Conservation (phyloP, 495 filamentous ascomycete genomes). For the Clavariopsis aquatica region DNA sequence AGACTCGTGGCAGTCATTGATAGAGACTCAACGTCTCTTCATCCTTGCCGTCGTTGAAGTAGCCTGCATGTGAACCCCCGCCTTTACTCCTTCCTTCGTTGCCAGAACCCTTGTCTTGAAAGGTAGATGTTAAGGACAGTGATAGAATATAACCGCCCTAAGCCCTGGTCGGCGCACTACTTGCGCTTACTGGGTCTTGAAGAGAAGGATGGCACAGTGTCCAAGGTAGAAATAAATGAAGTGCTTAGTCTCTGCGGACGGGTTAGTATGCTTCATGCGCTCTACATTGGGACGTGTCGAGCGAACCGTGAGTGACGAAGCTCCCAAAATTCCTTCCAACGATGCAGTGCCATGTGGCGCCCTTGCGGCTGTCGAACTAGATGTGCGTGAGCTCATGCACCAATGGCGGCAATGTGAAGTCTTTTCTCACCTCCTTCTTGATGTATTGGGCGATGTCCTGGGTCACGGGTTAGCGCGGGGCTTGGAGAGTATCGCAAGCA, state of each 20-base stretch:
- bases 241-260: conserved; percentile 83
- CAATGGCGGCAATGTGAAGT: neutral
- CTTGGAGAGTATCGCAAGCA: neutral
- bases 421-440: conserved; percentile 82
- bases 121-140: neutral
- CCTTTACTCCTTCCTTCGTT: neutral
- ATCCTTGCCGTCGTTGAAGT: conserved; percentile 5
- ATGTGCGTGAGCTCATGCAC: neutral
- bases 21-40: conserved; percentile 6
- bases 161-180: neutral
- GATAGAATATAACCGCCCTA: neutral
- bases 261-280: neutral
- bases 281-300: neutral
- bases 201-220: conserved; percentile 96
- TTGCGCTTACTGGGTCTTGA: conserved; percentile 85
- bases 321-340: conserved; percentile 98
- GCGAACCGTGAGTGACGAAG: conserved; percentile 94
- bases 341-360: conserved; percentile 97
- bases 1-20: conserved; percentile 30
- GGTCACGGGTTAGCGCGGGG: conserved; percentile 33
- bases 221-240: conserved; percentile 99
- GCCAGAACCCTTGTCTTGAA: neutral
- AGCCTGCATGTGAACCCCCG: neutral
- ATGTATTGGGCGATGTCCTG: conserved; percentile 97
- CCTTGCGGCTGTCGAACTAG: conserved; percentile 87